Conservation (phyloP, 179 eudicot species). For the Spinacia oleracea region DNA sequence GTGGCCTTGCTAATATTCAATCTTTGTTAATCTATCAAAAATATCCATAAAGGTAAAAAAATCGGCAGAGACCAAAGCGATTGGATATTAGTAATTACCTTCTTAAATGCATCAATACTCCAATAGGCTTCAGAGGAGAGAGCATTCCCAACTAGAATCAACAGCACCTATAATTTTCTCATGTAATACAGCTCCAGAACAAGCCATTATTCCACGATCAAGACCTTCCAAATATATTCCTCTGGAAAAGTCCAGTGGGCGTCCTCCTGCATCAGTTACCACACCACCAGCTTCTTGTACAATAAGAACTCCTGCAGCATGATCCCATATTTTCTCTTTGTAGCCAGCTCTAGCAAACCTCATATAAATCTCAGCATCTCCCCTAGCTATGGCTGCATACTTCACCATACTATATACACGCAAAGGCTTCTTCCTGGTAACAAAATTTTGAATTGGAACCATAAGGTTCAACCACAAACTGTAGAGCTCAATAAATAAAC, state of each 20-base stretch:
- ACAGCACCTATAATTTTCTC: constrained; percentile 75
- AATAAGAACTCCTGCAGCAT: constrained; percentile 93
- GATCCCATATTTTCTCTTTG: constrained; percentile 98
- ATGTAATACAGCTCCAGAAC: constrained; percentile 72
- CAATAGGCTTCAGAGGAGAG: constrained; percentile 52
- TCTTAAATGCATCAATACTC: constrained; percentile 11
- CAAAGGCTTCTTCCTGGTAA: constrained; percentile 74
- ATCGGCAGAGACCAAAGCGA: not conserved
- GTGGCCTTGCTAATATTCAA: not conserved
- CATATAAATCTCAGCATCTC: constrained; percentile 94
- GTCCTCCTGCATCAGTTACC: constrained; percentile 95
- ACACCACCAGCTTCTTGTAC: constrained; percentile 97
- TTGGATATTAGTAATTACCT: constrained; percentile 14
- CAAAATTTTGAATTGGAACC: not conserved
- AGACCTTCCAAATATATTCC: constrained; percentile 87
- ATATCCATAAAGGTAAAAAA: not conserved
- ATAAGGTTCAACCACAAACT: not conserved
- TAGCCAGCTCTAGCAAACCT: constrained; percentile 82
- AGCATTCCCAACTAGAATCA: constrained; percentile 95
- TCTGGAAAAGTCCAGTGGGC: constrained; percentile 75
- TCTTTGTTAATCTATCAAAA: not conserved
- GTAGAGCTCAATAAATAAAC: not conserved
- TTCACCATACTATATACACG: constrained; percentile 98
- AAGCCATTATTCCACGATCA: constrained; percentile 87
- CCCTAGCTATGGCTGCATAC: constrained; percentile 92